Evolutionary conservation across 2,329 filamentous ascomycete species (phyloP), one percentile per base, ranked within the genome.

Genomic region (Talaromyces islandicus): DNA sequence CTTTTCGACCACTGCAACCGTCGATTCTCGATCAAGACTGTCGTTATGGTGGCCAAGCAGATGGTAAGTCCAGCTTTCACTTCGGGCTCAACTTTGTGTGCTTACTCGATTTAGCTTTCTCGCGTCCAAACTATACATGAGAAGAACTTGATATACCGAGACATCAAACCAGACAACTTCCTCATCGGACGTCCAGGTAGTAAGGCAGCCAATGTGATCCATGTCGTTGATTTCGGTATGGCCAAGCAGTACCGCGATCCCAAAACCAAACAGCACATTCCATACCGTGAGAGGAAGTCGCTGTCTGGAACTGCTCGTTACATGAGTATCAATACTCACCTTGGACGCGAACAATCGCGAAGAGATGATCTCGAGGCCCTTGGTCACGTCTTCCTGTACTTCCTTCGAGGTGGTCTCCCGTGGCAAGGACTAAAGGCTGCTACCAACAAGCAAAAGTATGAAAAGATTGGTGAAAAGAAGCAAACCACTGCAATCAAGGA

Each of bases 381-480:
- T 11, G 85, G 85, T 21, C 85, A 88, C 69, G 85, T 88, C 55
- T 88, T 88, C 73, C 85, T 88, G 83, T 88, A 88, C 75, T 88
- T 88, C 75, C 76, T 88, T 54, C 76, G 85, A 62, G 85, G 85
- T 50, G 85, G 85, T 60, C 79, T 88, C 56, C 85, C 85, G 59
- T 88, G 85, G 85, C 85, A 88, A 72, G 85, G 85, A 58, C 75
- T 88, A 61, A 88, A 88, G 75, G 85, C 85, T 68, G 85, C 85
- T 17, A 88, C 85, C 59, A 88, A 88, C 78, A 88, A 99, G 85
- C 94, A 99, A 75, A 99, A 99, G 80, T 99, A 99, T 75, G 94
- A 99, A 80, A 97, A 97, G 84, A 99, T 99, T 77, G 94, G 94
- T 52, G 93, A 99, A 83, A 97, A 99, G 88, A 99, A 99, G 82